Evolutionary conservation across 768 basidiomycete genomes (phyloP).

Genomic region (Guyanaporus albipodus): DNA sequence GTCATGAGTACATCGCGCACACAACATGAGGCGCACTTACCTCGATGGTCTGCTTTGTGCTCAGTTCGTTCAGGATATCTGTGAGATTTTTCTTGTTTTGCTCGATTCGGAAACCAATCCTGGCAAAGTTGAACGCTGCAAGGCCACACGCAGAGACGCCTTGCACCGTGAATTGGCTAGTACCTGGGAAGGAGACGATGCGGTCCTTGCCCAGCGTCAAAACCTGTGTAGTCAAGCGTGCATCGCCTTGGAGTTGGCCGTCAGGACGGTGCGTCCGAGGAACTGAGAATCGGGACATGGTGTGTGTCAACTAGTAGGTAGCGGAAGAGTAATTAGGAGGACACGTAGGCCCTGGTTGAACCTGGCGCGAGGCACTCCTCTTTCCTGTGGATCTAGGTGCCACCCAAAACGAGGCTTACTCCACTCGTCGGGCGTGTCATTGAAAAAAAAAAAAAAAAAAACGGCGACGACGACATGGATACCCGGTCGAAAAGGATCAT

Average conservation of each 20-base stretch:
- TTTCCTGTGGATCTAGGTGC: no score
- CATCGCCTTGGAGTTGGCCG: background rate
- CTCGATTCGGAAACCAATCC: conserved; percentile 40
- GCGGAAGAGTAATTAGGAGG: no score
- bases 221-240: conserved; percentile 11
- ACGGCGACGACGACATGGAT: no score
- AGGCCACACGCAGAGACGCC: conserved; percentile 57
- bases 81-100: background rate
- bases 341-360: no score
- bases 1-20: background rate
- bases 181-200: conserved; percentile 45
- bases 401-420: no score
- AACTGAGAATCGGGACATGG: conserved; percentile 3
- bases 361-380: no score
- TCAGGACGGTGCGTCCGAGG: background rate
- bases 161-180: conserved; percentile 53
- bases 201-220: conserved; percentile 30
- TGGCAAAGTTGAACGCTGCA: conserved; percentile 61
- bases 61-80: conserved; percentile 20
- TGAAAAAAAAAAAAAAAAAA: no score
- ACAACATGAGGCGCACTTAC: conserved; percentile 12
- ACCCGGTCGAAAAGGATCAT: no score
- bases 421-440: no score
- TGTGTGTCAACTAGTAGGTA: background rate
- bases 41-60: conserved; percentile 23